Percentiles rank a stretch among this genome's conserved stretches.
These are phyloP conservation scores for Fusarium pseudoanthophilum DNA, from an alignment of 2,329 filamentous ascomycete species.

Conservation along the genomic window DNA sequence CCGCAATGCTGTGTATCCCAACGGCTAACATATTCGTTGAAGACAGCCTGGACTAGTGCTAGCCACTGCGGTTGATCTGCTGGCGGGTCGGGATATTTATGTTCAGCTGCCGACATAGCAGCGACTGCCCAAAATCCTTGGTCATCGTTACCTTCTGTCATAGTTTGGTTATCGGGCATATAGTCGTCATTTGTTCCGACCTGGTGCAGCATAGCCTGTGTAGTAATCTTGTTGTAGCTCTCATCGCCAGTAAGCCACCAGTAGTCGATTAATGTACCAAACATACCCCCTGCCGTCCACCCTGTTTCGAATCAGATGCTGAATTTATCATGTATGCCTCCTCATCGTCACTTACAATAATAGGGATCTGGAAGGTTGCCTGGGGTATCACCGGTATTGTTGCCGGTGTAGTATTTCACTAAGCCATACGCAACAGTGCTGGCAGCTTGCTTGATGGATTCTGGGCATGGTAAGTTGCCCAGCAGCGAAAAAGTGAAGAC, in stretches of 20 bases:
- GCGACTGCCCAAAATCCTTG: slow-evolving; percentile 87
- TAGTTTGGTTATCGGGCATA: slow-evolving; percentile 73
- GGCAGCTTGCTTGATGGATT: slow-evolving; percentile 61
- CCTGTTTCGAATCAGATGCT: slow-evolving; percentile 43
- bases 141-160: slow-evolving; percentile 75
- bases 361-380: slow-evolving; percentile 70
- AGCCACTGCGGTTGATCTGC: slow-evolving; percentile 75
- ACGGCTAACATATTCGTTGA: slow-evolving; percentile 79
- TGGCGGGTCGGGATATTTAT: slow-evolving; percentile 76
- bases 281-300: slow-evolving; percentile 82
- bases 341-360: slow-evolving; percentile 63
- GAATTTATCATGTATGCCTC: background rate
- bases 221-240: slow-evolving; percentile 70
- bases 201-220: slow-evolving; percentile 70
- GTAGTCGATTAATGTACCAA: slow-evolving; percentile 77
- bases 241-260: slow-evolving; percentile 75
- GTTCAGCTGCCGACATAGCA: slow-evolving; percentile 81
- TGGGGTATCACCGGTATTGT: slow-evolving; percentile 67
- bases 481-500: background rate
- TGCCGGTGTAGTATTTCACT: slow-evolving; percentile 64
- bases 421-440: slow-evolving; percentile 60
- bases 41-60: slow-evolving; percentile 80
- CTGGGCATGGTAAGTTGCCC: slow-evolving; percentile 45
- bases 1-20: slow-evolving; percentile 74
- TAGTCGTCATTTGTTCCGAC: slow-evolving; percentile 67